Evolutionary conservation across 345 rosid genomes (phyloP), one percentile per base, ranked within the genome.

Genomic region (Bretschneidera sinensis): DNA sequence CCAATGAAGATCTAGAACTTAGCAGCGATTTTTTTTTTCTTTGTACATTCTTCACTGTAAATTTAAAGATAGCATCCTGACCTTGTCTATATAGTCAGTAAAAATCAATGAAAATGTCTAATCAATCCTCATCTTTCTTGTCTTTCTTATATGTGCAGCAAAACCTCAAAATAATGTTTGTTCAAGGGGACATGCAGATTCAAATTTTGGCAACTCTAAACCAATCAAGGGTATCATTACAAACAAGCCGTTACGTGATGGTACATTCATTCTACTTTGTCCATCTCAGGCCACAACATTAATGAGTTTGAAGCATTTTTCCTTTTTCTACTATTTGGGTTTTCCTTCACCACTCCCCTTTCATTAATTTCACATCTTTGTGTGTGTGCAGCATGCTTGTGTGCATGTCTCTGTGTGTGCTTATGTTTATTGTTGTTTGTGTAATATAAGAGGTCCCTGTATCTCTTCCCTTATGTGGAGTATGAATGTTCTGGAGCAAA

Each of bases 221-320:
- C 61, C 51, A 18, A 54, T 70, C 66, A 69, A 71, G 51, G 68
- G 24, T 57, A 45, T 70, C 59, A 21, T 59, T 33, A n/a, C 53
- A 25, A 65, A 67, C 66, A 83, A 83, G 66, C 72, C 83, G 66
- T 64, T 85, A 33, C 83, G 85, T 39, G 74, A 79, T 75, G 83
- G 95, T 87, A 39, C 22, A 78, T 75, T 35, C 65, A 51, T 43
- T 25, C 54, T 67, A 51, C 47, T 31, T 24, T 39, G 45, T 39
- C 16, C 33, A 4, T 39, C 45, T 14, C 45, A 39, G 4, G 45
- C 45, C 15, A 39, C 16, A 14, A 5, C 11, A 39, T 14, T 39
- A 39, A 9, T n/a, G 15, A 33, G 17, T 58, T 14, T 34, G 31
- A 56, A 63, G 28, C 24, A 51, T 54, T 9, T 59, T 51, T 63